These are phyloP conservation scores for Chytriomyces sp. DNA, from an alignment of 192 early-diverging fungal genomes.

Conservation along the genomic window DNA sequence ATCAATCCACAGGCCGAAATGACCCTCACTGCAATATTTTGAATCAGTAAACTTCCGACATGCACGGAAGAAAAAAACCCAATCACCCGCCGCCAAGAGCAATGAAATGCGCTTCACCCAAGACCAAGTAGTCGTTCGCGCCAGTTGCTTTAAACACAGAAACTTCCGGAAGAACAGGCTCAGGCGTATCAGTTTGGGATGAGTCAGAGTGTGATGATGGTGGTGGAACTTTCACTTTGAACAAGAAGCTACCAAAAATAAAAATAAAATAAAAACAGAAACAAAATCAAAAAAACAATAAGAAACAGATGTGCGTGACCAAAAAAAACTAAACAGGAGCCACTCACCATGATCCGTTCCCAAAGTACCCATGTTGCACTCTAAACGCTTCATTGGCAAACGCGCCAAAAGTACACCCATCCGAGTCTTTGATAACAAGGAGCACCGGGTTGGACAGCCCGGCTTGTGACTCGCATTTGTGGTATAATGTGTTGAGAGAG, in stretches of 20 bases:
- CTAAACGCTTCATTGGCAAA: constrained; percentile 44
- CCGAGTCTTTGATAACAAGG: constrained; percentile 43
- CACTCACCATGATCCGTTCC: constrained; percentile 52
- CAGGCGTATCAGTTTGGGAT: background rate
- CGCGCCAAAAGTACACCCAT: constrained; percentile 52
- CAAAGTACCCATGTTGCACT: constrained; percentile 49
- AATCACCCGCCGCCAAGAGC: constrained; percentile 53
- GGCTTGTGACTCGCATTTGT: constrained; percentile 24
- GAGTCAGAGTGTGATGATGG: no score
- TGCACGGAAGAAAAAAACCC: background rate
- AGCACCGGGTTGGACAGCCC: constrained; percentile 33
- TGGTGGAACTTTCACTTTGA: background rate
- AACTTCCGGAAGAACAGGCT: background rate
- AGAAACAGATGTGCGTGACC: no score
- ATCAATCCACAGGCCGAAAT: constrained; percentile 60
- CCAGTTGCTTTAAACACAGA: constrained; percentile 47
- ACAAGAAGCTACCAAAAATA: background rate
- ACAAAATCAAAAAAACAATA: no score
- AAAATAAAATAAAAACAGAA: no score
- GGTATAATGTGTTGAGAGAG: constrained; percentile 81
- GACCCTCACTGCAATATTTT: constrained; percentile 42
- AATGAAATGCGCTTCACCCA: constrained; percentile 46
- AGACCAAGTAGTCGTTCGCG: constrained; percentile 48
- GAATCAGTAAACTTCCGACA: background rate
- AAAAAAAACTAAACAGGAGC: background rate